phyloP scores from a whole-genome alignment of 1,139 yeast species.

The Geotrichum carabidarum region DNA sequence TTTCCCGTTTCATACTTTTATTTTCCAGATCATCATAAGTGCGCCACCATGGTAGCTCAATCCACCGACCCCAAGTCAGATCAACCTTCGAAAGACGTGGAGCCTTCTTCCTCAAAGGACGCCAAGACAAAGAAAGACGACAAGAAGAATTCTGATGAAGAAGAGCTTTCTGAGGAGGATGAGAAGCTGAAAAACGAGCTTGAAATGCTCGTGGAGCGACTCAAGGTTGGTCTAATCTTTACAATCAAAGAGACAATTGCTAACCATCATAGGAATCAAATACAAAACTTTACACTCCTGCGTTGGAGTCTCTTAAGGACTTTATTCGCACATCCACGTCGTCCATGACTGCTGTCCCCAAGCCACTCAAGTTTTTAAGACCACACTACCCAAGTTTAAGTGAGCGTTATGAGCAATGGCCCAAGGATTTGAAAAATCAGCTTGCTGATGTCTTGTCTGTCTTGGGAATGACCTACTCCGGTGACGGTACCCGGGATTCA shows the following conservation, averaged over 20 bases:
- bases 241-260: constrained; percentile 16
- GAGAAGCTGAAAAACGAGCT: constrained; percentile 80
- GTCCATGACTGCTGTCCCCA: constrained; percentile 98
- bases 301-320: constrained; percentile 64
- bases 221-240: constrained; percentile 35
- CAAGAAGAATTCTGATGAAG: constrained; percentile 48
- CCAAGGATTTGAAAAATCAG: constrained; percentile 40
- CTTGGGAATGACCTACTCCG: constrained; percentile 90
- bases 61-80: constrained; percentile 14
- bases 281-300: constrained; percentile 48
- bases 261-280: constrained; percentile 40
- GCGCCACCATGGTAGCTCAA: constrained; percentile 4
- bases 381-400: constrained; percentile 73
- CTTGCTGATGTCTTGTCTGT: constrained; percentile 88
- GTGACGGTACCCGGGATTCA: constrained; percentile 75
- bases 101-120: constrained; percentile 8
- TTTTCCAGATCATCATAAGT: not conserved
- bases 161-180: constrained; percentile 92
- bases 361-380: constrained; percentile 90
- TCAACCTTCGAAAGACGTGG: constrained; percentile 9
- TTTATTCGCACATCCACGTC: constrained; percentile 89
- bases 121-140: constrained; percentile 24
- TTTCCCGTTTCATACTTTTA: not conserved
- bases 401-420: constrained; percentile 66
- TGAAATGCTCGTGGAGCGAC: constrained; percentile 78